Conservation (phyloP, 2,329 filamentous ascomycete genomes). For the Calonectria hawksworthii region DNA sequence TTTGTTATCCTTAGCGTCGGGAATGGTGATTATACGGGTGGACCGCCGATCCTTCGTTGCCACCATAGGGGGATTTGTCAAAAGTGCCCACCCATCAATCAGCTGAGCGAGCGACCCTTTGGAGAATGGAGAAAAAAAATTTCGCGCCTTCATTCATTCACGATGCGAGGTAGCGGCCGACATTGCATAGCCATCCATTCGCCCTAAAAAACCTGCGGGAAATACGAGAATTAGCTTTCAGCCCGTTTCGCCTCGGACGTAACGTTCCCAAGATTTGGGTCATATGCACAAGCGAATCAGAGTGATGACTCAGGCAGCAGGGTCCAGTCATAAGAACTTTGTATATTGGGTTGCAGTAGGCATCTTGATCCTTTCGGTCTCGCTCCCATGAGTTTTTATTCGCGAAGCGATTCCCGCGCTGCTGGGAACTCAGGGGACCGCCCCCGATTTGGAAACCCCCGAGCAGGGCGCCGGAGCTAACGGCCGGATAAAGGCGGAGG, state of each 20-base stretch:
- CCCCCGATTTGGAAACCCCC: neutral
- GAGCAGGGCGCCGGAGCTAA: neutral
- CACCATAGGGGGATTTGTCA: neutral
- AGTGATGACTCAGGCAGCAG: conserved; percentile 2
- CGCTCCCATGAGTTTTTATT: neutral
- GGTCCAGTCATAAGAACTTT: neutral
- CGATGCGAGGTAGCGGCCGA: neutral
- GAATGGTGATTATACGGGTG: neutral
- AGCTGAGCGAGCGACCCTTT: neutral
- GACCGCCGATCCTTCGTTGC: conserved; percentile 5
- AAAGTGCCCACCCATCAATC: neutral
- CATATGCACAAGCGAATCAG: neutral
- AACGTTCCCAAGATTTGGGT: neutral
- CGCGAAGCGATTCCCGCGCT: neutral
- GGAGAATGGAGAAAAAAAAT: neutral
- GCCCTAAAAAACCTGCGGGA: neutral
- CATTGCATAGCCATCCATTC: neutral
- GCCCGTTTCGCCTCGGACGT: neutral
- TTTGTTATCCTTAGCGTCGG: neutral
- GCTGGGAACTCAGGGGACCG: neutral
- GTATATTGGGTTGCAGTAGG: neutral
- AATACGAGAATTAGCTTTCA: neutral
- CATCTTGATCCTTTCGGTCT: neutral
- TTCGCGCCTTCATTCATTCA: neutral
- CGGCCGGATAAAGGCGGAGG: neutral